Base-by-base conservation (phyloP, 2,329 filamentous ascomycete species). In the Passalora sequoiae region DNA sequence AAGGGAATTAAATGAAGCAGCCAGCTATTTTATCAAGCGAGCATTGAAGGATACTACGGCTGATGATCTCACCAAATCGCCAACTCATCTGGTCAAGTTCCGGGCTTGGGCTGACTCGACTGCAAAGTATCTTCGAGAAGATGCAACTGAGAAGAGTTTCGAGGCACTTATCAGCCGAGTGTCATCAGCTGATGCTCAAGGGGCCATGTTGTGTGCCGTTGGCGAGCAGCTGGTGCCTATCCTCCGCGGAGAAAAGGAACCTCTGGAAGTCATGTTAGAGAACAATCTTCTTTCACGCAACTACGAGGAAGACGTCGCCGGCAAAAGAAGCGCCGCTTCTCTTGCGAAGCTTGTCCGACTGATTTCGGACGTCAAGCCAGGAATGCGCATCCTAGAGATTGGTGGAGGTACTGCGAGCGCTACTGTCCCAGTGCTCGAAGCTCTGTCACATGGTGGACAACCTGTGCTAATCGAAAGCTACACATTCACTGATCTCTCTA, bases 251-350 rank as follows among this genome's bases (percentile, higher is more conserved):
- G 19, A 36, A 13, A 7, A 13, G 8, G 7, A 31, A 13, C 27
- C 28, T 7, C 20, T 41, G 38, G 22, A 27, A 16, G 29, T 41
- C 28, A 41, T 41, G 27, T 28, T 41, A n/a, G 12, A 30, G 10
- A 28, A 41, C 28, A 19, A 24, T 17, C 13, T 32, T 9, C 38
- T 41, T 9, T 19, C 5, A 10, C 24, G 27, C 15, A 21, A 15
- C 17, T 41, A 41, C 28, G 28, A 12, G 13, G 38, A 41, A 36
- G 32, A 16, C 17, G 8, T 10, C 8, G 7, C 10, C 10, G 13
- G 5, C 7, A 7, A 10, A 17, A 10, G 32, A 8, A 4, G 4
- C 7, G 17, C 8, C 8, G 5, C 7, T 6, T 8, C 4, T 7
- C 16, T 36, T 16, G 36, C 19, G 9, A 12, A 27, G 5, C 6